phyloP scores from a whole-genome alignment of 768 basidiomycete genomes.

The Dioszegia aurantiaca region DNA sequence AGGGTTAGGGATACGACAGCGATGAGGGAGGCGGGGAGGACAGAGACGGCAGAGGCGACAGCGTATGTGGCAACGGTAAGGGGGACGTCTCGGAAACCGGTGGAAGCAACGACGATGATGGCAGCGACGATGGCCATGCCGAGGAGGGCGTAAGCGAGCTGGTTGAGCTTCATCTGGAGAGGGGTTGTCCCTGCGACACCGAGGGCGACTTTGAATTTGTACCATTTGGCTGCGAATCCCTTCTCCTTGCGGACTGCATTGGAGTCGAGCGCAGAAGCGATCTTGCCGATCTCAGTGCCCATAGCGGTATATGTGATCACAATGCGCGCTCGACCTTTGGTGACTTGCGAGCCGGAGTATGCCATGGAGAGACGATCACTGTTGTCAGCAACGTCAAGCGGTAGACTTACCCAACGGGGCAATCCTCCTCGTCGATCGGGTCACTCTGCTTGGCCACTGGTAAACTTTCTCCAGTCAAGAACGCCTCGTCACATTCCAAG shows the following conservation, averaged over 20 bases:
- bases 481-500: slow-evolving; percentile 58
- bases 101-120: slow-evolving; percentile 53
- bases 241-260: slow-evolving; percentile 45
- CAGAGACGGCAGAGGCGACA: slow-evolving; percentile 53
- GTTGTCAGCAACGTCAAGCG: not conserved
- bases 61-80: slow-evolving; percentile 53
- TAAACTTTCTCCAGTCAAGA: slow-evolving; percentile 60
- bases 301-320: slow-evolving; percentile 59
- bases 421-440: slow-evolving; percentile 42
- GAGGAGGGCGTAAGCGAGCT: slow-evolving; percentile 49
- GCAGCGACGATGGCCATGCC: slow-evolving; percentile 49
- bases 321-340: slow-evolving; percentile 59
- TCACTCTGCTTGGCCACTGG: slow-evolving; percentile 57
- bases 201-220: slow-evolving; percentile 57
- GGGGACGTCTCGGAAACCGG: slow-evolving; percentile 48
- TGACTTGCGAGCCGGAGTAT: slow-evolving; percentile 55
- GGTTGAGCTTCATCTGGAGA: slow-evolving; percentile 55
- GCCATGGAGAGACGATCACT: slow-evolving; percentile 46
- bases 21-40: slow-evolving; percentile 55
- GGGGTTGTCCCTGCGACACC: slow-evolving; percentile 54
- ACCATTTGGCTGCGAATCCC: slow-evolving; percentile 56
- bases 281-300: slow-evolving; percentile 57
- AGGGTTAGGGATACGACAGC: slow-evolving; percentile 62
- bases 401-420: slow-evolving; percentile 40
- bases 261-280: slow-evolving; percentile 52